Conservation (phyloP, 768 basidiomycete species). For the Boletus sp. region DNA sequence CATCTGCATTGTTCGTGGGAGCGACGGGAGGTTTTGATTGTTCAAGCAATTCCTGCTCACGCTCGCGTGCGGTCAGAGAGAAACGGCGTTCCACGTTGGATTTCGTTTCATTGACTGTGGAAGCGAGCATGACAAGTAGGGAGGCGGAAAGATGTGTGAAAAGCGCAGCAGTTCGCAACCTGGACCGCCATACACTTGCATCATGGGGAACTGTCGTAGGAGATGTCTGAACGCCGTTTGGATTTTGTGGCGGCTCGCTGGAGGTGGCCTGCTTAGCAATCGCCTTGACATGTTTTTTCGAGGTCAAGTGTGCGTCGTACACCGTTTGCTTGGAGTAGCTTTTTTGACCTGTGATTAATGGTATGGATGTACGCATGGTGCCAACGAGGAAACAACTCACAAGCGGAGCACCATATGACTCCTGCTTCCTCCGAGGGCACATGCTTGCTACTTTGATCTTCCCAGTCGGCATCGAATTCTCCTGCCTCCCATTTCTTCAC, state of each 20-base stretch:
- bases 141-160: slow-evolving; percentile 68
- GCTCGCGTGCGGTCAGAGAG: slow-evolving; percentile 95
- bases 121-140: slow-evolving; percentile 62
- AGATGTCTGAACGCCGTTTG: slow-evolving; percentile 30
- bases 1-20: slow-evolving; percentile 42
- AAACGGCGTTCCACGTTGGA: slow-evolving; percentile 95
- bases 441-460: slow-evolving; percentile 43
- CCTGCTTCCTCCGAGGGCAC: slow-evolving; percentile 41
- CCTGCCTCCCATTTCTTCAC: slow-evolving; percentile 75
- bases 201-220: slow-evolving; percentile 36
- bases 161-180: slow-evolving; percentile 64
- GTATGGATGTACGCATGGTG: neutral
- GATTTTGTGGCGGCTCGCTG: slow-evolving; percentile 33
- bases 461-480: slow-evolving; percentile 73
- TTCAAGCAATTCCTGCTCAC: slow-evolving; percentile 90
- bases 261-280: slow-evolving; percentile 64
- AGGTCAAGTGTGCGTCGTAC: slow-evolving; percentile 92
- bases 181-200: slow-evolving; percentile 37
- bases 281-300: slow-evolving; percentile 95
- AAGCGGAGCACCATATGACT: slow-evolving; percentile 94
- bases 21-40: slow-evolving; percentile 52
- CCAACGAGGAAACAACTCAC: slow-evolving; percentile 48
- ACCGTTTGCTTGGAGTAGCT: slow-evolving; percentile 96
- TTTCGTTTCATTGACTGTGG: slow-evolving; percentile 83
- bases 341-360: slow-evolving; percentile 71